phyloP scores from a whole-genome alignment of 2,329 filamentous ascomycete genomes.

The Xylaria hypoxylon region DNA sequence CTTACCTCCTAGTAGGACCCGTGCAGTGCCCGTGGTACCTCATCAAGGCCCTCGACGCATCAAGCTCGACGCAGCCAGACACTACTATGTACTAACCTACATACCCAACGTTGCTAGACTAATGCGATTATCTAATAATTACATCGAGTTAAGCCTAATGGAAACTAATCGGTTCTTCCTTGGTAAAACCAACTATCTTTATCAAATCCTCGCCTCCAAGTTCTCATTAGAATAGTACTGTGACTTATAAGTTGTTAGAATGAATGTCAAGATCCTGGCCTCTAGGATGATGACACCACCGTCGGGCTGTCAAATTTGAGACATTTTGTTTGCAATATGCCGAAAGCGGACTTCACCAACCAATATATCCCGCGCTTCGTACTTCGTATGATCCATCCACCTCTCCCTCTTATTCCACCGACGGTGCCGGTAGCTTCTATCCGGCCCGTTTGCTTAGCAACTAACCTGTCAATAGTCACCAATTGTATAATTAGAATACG shows the following conservation, averaged over 20 bases:
- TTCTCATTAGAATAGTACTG: neutral
- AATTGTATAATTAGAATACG: neutral
- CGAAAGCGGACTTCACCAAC: slow-evolving; percentile 33
- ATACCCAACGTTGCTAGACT: neutral
- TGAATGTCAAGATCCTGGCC: neutral
- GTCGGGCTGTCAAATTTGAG: slow-evolving; percentile 30
- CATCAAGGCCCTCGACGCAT: slow-evolving; percentile 12
- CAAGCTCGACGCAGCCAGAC: neutral
- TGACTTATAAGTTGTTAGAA: neutral
- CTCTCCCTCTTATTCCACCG: slow-evolving; percentile 8
- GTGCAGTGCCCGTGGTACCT: neutral
- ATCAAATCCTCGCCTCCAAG: neutral
- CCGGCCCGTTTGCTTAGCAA: neutral
- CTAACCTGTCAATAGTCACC: neutral
- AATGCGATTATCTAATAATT: neutral
- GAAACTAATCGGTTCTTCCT: neutral
- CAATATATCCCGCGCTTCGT: slow-evolving; percentile 24
- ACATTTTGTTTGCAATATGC: slow-evolving; percentile 31
- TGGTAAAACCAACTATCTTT: neutral
- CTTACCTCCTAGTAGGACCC: too few relatives aligned
- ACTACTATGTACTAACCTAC: neutral
- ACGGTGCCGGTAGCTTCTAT: slow-evolving; percentile 2
- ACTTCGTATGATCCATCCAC: neutral
- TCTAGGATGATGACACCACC: slow-evolving; percentile 21
- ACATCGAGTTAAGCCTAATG: neutral